phyloP scores from a whole-genome alignment of 2,329 filamentous ascomycete species.

The Phaeosphaeria sp. region DNA sequence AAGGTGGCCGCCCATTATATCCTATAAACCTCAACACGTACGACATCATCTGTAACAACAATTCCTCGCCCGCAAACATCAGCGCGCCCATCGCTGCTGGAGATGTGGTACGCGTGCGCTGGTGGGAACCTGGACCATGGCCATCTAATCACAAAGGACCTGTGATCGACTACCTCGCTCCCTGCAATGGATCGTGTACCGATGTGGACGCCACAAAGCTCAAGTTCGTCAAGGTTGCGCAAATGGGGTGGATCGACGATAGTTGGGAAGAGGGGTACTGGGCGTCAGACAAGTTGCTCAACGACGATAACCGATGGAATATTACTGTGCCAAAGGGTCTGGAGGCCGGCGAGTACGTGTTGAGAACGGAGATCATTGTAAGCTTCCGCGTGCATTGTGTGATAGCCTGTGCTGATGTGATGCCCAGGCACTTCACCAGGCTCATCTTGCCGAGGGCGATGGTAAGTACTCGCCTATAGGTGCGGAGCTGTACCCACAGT shows the following conservation, averaged over 20 bases:
- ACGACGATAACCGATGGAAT: constrained; percentile 46
- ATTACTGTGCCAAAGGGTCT: constrained; percentile 51
- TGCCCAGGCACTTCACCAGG: constrained; percentile 44
- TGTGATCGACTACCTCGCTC: constrained; percentile 39
- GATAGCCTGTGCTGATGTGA: neutral
- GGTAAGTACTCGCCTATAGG: constrained; percentile 49
- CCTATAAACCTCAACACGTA: constrained; percentile 21
- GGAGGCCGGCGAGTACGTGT: constrained; percentile 50
- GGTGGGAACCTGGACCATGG: constrained; percentile 39
- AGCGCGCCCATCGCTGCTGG: constrained; percentile 27
- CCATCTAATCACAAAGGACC: constrained; percentile 36
- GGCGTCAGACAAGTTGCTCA: constrained; percentile 48
- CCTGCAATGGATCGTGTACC: constrained; percentile 25
- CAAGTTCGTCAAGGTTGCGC: constrained; percentile 39
- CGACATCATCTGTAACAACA: constrained; percentile 40
- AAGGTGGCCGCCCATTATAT: constrained; percentile 32
- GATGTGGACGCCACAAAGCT: constrained; percentile 28
- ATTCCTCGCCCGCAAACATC: constrained; percentile 24
- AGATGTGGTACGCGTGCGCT: constrained; percentile 17
- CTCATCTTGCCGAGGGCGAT: constrained; percentile 29
- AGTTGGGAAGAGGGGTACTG: constrained; percentile 41
- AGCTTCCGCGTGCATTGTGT: neutral
- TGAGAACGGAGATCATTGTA: constrained; percentile 51
- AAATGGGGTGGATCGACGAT: constrained; percentile 26
- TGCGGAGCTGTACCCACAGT: constrained; percentile 60